Base-by-base conservation (phyloP, 2,329 filamentous ascomycete genomes). In the Colletotrichum salicis region DNA sequence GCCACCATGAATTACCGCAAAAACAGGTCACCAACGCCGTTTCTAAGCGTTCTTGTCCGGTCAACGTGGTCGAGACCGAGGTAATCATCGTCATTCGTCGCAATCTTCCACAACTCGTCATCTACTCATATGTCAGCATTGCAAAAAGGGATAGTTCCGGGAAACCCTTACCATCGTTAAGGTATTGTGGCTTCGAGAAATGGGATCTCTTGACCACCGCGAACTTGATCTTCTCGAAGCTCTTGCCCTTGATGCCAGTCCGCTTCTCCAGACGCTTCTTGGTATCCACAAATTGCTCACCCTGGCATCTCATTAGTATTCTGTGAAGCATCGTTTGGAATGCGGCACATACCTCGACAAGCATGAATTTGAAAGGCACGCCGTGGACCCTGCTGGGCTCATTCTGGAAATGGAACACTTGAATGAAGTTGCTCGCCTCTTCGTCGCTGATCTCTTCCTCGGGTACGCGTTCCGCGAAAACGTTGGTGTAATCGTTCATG, bases 141-240 rank as follows among this genome's bases (percentile, higher is more conserved):
- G 11, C 60, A 13, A 11, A 19, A 61, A 41, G 10, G 27, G 58
- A 22, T 35, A 29, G 22, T 31, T 3, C 33, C 6, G 2, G 13
- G 11, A 15, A 81, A 1, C 15, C 2, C 91, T 86, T 85, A 97
- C 96, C 95, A 84, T 98, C 96, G 76, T 92, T 91, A 58, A 99
- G 86, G 83, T 97, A 97, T 71, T 90, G 88, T 31, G 95, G 93
- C 78, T 93, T 94, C 51, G 93, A 91, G 82, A 94, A 97, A 54
- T 86, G 86, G 63, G 90, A 87, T 80, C 93, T 87, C 80, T 91
- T 86, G 63, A 98, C 89, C 37, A 97, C 83, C 7, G 95, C 93
- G 85, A 99, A 98, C 82, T 97, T 98, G 82, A 99, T 96, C 87
- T 98, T 98, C 82, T 99, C 96, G 76, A 99, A 95, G 75, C 94